Evolutionary conservation across 805 yeast genomes (phyloP).

Genomic region (Wickerhamiella siamensis): DNA sequence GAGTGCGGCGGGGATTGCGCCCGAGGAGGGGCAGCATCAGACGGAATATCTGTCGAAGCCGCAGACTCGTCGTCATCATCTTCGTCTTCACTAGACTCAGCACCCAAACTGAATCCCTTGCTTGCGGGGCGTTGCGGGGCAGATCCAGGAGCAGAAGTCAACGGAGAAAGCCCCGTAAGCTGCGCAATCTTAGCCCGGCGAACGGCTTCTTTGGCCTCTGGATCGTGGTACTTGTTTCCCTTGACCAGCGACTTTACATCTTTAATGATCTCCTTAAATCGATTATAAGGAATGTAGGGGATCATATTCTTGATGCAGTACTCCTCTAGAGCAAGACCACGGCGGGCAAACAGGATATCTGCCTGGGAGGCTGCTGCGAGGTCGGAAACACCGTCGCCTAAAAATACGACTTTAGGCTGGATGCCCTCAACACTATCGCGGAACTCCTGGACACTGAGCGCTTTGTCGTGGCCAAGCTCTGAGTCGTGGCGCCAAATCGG

Average conservation of each 20-base stretch:
- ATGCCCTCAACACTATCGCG: slow-evolving; percentile 14
- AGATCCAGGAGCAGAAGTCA: slow-evolving; percentile 7
- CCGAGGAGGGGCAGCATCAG: not conserved
- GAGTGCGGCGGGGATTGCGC: slow-evolving; percentile 10
- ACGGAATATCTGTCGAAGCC: not conserved
- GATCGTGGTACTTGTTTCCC: slow-evolving; percentile 20
- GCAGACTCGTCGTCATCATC: slow-evolving; percentile 8
- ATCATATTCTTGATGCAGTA: slow-evolving; percentile 29
- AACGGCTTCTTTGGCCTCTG: slow-evolving; percentile 14
- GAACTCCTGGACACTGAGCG: slow-evolving; percentile 29
- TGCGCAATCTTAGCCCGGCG: slow-evolving; percentile 13
- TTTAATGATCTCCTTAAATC: slow-evolving; percentile 28
- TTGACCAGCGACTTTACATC: slow-evolving; percentile 23
- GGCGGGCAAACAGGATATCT: slow-evolving; percentile 31
- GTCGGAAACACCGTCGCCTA: slow-evolving; percentile 46
- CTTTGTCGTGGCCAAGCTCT: slow-evolving; percentile 32
- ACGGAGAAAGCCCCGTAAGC: slow-evolving; percentile 17
- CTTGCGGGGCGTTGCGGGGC: slow-evolving; percentile 3
- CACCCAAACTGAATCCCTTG: slow-evolving; percentile 7
- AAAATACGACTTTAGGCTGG: slow-evolving; percentile 36
- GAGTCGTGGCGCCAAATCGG: slow-evolving; percentile 31
- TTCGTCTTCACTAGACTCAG: slow-evolving; percentile 9
- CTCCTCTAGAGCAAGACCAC: slow-evolving; percentile 29
- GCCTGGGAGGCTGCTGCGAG: slow-evolving; percentile 33
- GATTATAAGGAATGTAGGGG: slow-evolving; percentile 30